A percentile compares a stretch with the other conserved stretches of the same genome.
phyloP scores from a whole-genome alignment of 495 filamentous ascomycete genomes.

The Penicillium paradoxum region DNA sequence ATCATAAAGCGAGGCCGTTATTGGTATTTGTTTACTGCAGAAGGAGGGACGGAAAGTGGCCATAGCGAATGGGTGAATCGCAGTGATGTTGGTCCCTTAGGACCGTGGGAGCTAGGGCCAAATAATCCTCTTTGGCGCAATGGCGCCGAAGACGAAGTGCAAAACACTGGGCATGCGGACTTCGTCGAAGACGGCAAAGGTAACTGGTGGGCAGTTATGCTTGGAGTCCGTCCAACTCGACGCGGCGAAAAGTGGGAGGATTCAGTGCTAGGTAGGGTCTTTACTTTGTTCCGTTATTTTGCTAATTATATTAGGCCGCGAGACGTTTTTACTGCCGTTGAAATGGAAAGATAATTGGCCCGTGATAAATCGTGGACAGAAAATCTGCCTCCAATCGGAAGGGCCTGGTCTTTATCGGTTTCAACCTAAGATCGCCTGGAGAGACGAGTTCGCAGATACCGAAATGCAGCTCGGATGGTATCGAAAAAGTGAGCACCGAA shows the following conservation, averaged over 20 bases:
- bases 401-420: constrained; percentile 28
- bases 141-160: constrained; percentile 29
- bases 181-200: constrained; percentile 42
- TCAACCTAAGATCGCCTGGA: constrained; percentile 25
- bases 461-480: constrained; percentile 37
- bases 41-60: constrained; percentile 58
- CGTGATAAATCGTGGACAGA: constrained; percentile 38
- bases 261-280: constrained; percentile 31
- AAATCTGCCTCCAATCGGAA: constrained; percentile 33
- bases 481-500: constrained; percentile 30
- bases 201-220: constrained; percentile 42
- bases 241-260: constrained; percentile 27
- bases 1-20: constrained; percentile 59
- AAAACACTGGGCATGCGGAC: constrained; percentile 42
- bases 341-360: constrained; percentile 48
- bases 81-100: constrained; percentile 39
- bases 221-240: constrained; percentile 38
- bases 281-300: background rate
- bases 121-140: constrained; percentile 39
- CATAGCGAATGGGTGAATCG: constrained; percentile 47
- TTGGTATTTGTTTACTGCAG: constrained; percentile 65
- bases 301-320: constrained; percentile 29
- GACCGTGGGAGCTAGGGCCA: constrained; percentile 49
- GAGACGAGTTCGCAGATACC: constrained; percentile 33
- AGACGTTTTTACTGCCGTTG: constrained; percentile 44